These are phyloP conservation scores for Tulasnella sp. DNA, from an alignment of 768 basidiomycete species.

Conservation along the genomic window DNA sequence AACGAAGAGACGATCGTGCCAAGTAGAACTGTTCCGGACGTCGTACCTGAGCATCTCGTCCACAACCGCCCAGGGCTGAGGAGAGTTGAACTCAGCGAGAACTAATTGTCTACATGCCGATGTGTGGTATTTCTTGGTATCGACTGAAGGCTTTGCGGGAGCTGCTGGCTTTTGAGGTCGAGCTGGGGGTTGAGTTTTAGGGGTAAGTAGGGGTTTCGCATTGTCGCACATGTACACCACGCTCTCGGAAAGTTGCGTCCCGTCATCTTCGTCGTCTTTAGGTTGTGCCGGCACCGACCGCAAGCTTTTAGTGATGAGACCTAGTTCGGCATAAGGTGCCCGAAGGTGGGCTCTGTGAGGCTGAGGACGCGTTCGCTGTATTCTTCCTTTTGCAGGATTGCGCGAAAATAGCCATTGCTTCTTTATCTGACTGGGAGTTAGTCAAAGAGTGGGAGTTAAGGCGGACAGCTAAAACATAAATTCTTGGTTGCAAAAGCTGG, in stretches of 20 bases:
- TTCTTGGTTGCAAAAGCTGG: slow-evolving; percentile 87
- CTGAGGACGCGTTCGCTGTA: slow-evolving; percentile 79
- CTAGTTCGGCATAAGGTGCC: slow-evolving; percentile 64
- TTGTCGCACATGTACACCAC: background rate
- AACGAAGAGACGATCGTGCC: slow-evolving; percentile 94
- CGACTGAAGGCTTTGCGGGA: slow-evolving; percentile 43
- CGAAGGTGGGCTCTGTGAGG: slow-evolving; percentile 59
- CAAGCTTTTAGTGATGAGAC: slow-evolving; percentile 74
- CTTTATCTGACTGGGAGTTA: slow-evolving; percentile 65
- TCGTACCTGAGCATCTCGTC: slow-evolving; percentile 72
- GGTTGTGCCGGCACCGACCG: slow-evolving; percentile 41
- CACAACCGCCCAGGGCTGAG: slow-evolving; percentile 68
- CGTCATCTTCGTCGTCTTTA: slow-evolving; percentile 17
- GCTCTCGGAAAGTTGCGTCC: background rate
- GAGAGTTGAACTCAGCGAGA: slow-evolving; percentile 78
- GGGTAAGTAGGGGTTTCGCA: background rate
- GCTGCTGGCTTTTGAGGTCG: background rate
- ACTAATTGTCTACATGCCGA: slow-evolving; percentile 99
- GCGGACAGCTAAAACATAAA: slow-evolving; percentile 58
- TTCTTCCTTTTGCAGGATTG: slow-evolving; percentile 75
- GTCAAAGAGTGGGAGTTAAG: slow-evolving; percentile 25
- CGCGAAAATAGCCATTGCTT: slow-evolving; percentile 92
- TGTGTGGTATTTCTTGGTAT: slow-evolving; percentile 98
- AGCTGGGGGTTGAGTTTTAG: background rate
- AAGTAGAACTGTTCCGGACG: slow-evolving; percentile 94